Base-by-base conservation (phyloP, 108 stramenopile species). In the Phaeodactylum tricornutum region DNA sequence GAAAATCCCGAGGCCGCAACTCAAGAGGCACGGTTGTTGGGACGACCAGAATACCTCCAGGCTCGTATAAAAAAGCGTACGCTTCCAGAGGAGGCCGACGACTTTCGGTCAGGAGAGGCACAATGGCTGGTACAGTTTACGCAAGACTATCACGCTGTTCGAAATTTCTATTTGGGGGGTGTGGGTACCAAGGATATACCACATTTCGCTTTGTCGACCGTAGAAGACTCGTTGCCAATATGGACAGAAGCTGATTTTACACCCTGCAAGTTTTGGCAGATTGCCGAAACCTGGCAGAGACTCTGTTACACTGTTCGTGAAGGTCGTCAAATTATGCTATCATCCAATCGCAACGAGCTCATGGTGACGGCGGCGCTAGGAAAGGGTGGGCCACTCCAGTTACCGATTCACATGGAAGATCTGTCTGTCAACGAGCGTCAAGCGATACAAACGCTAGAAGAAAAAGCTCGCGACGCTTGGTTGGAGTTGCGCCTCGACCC, bases 211-310 rank as follows among this genome's bases (percentile, higher is more conserved):
- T 17, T 59, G n/a, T 17, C 17, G 2, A n/a, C 14, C 44, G n/a
- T 45, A n/a, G 15, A 25, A 4, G 4, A 21, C 4, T 16, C 21
- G 19, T 20, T 40, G 3, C 38, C 38, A 3, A 5, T 20, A 5
- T 20, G 38, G 38, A 20, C 38, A 34, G 33, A 8, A 34, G 33
- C 21, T 3, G 19, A 5, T 20, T 40, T 16, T 16, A 40, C 7
- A 8, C 4, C 21, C 4, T 3, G 17, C 19, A 42, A 42, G 41
- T 64, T 81, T 43, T 85, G 84, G 84, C 38, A 55, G 12, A 8
- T 66, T 11, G 70, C 72, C 15, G 74, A 86, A 39, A 61, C 60
- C 9, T 86, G 84, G 80, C 84, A 86, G 58, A 72, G 62, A 23
- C 43, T 82, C 0, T 81, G 76, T 44, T 69, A 77, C 33, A 86